Evolutionary conservation across 2,329 filamentous ascomycete genomes (phyloP).

Genomic region (Alternaria arborescens): DNA sequence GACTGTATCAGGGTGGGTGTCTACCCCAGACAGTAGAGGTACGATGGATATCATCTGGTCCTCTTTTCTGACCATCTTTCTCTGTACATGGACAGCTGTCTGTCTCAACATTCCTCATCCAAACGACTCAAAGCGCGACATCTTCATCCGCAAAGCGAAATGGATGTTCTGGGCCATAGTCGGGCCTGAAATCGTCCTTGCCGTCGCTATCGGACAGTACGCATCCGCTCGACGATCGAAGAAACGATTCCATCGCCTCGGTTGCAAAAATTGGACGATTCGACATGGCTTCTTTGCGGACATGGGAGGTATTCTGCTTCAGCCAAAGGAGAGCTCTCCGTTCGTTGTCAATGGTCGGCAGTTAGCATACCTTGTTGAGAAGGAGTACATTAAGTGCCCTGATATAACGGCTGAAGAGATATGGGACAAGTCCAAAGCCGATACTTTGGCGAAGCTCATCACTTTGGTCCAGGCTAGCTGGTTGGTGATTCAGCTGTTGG

Average conservation of each 20-base stretch:
- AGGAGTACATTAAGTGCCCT: not conserved
- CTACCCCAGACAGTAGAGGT: not conserved
- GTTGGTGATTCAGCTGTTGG: not conserved
- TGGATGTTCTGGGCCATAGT: not conserved
- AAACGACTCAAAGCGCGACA: not conserved
- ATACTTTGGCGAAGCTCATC: not conserved
- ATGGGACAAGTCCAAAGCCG: not conserved
- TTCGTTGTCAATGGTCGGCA: not conserved
- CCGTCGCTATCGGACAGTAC: not conserved
- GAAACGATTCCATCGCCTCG: not conserved
- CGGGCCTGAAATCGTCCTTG: not conserved
- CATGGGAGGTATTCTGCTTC: not conserved
- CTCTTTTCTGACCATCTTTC: not conserved
- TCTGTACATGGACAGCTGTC: not conserved
- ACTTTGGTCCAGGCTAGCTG: not conserved
- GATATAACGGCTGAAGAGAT: not conserved
- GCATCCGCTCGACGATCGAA: not conserved
- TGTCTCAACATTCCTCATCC: not conserved
- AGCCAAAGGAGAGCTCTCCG: not conserved
- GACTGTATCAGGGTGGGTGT: not conserved
- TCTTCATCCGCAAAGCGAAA: not conserved
- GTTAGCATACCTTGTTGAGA: not conserved
- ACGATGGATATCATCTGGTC: not conserved
- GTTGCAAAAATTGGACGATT: not conserved
- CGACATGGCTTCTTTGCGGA: not conserved